Base-by-base conservation (phyloP, 2,329 filamentous ascomycete genomes). In the Arthrobotrys sinensis region DNA sequence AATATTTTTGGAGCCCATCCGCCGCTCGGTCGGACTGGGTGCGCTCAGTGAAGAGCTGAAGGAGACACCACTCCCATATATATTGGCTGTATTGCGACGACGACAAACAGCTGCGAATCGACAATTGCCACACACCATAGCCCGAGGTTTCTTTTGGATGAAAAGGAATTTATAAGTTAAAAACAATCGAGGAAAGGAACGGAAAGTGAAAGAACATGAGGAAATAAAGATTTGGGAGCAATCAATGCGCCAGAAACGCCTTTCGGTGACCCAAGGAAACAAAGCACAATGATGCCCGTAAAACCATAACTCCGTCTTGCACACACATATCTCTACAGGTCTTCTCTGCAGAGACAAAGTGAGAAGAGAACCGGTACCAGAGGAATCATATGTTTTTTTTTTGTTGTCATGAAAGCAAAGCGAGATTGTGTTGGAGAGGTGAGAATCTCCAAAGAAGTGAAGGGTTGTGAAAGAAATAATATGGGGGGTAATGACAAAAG, bases 251-350 rank as follows among this genome's bases (percentile, higher is more conserved):
- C 66, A 46, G 66, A 72, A 76, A 78, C 66, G 67, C 75, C 60
- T 60, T 53, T 80, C 68, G 48, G 62, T 62, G 60, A 78, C 73
- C 50, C 60, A 53, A 77, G 55, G 73, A 53, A 79, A 75, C 62
- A 79, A 72, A 79, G 32, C 63, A 70, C 64, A 72, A 57, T 65
- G 67, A 79, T 79, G 70, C 63, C 72, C 66, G 66, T 80, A 79
- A 80, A 77, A 68, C 66, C 69, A 81, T 65, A 73, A 77, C 64
- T 72, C 66, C 68, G 19, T 62, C 67, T 67, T 64, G 60, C 43
- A 38, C 36, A 32, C 21, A 57, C 11, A 40, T 24, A 34, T 38
- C 63, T 62, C 50, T 11, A 19, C 34, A 38, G 6, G 14, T 34
- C 43, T 16, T 8, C 10, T 40, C 16, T 4, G 45, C 3, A n/a